phyloP scores from a whole-genome alignment of 108 stramenopile genomes.

The Fragilaria crotonensis region DNA sequence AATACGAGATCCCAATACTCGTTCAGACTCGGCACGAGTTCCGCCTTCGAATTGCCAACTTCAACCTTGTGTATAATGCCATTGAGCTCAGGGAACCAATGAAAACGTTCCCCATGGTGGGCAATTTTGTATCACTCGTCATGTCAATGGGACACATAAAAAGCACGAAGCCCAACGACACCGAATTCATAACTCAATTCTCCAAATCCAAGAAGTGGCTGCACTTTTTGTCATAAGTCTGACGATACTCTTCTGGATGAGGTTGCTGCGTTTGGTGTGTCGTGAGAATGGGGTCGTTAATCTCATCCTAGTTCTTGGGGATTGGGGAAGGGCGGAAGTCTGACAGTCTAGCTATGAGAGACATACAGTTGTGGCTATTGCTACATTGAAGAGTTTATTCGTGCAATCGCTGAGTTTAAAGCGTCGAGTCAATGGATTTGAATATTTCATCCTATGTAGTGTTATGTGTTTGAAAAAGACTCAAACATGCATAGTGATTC shows the following conservation, averaged over 20 bases:
- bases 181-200: constrained; percentile 54
- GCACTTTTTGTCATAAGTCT: neutral
- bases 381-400: neutral
- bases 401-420: neutral
- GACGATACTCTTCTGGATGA: neutral
- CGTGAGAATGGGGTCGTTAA: neutral
- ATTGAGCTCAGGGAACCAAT: constrained; percentile 21
- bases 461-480: too few relatives aligned
- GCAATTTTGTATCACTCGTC: constrained; percentile 68
- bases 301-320: too few relatives aligned
- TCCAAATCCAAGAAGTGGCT: constrained; percentile 62
- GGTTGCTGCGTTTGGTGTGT: neutral
- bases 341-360: too few relatives aligned
- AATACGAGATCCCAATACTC: constrained; percentile 31
- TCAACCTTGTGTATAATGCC: constrained; percentile 20
- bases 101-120: constrained; percentile 56
- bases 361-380: neutral
- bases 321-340: too few relatives aligned
- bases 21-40: constrained; percentile 28
- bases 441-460: too few relatives aligned
- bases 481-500: too few relatives aligned
- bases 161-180: constrained; percentile 64
- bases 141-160: constrained; percentile 80
- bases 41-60: constrained; percentile 8
- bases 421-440: too few relatives aligned